Evolutionary conservation across 2,329 filamentous ascomycete species (phyloP), one percentile per base, ranked within the genome.

Genomic region (Xylaria sp.): DNA sequence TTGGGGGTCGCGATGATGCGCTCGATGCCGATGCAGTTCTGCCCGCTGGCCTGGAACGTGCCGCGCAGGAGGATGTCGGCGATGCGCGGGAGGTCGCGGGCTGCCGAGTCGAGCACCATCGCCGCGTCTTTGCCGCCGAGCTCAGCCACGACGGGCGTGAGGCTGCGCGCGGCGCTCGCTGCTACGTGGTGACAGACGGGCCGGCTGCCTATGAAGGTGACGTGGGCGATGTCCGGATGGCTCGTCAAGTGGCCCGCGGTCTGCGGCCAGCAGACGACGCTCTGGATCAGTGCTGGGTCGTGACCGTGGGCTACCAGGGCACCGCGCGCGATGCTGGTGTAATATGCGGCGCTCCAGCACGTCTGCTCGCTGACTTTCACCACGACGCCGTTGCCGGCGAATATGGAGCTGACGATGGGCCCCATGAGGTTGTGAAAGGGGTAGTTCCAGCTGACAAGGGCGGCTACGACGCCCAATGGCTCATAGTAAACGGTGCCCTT

Each of bases 21-120:
- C 83, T 99, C 96, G 74, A 98, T 95, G 64, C 96, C 96, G 78
- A 99, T 95, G 82, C 96, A 99, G 83, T 99, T 99, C 81, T 99
- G 96, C 1, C 96, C 96, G 18, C 94, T 91, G 61, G 94, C 94
- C 81, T 99, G 96, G 82, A 98, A 99, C 10, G 93, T 94, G 62
- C 95, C 96, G 62, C 96, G 90, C 83, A 99, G 91, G 71, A 98
- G 88, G 71, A 97, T 92, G 71, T 94, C 92, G 48, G 89, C 88
- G 59, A 98, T 90, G 51, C 92, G 89, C 4, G 88, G 82, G 68
- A 98, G 85, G 75, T 94, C 87, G 67, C 79, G 76, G 43, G 82
- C 78, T 57, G 91, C 86, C 51, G 96, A 94, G 79, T 98, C 94
- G 49, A 98, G 89, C 25, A 99, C 83, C 68, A 99, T 90, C 39